Percentiles rank a stretch among this genome's conserved stretches.
phyloP scores from a whole-genome alignment of 805 yeast species.

The Starmerella vaccinii region DNA sequence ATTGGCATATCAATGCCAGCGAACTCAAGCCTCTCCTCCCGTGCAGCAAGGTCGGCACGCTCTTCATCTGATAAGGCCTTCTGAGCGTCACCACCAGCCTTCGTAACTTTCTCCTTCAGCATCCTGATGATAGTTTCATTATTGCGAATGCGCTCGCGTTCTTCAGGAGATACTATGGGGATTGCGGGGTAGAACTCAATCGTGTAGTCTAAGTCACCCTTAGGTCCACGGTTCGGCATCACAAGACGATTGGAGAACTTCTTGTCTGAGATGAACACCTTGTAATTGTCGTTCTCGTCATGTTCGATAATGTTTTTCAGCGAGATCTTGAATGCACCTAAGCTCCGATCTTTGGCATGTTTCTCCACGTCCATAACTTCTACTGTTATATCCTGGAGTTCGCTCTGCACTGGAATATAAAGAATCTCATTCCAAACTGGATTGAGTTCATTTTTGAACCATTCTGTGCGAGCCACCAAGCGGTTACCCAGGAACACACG shows the following conservation, averaged over 20 bases:
- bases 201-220: slow-evolving; percentile 66
- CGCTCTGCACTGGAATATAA: slow-evolving; percentile 72
- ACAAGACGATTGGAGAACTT: slow-evolving; percentile 54
- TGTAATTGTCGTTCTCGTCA: slow-evolving; percentile 49
- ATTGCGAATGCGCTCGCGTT: slow-evolving; percentile 35
- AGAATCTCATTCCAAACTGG: slow-evolving; percentile 81
- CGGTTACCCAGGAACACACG: slow-evolving; percentile 69
- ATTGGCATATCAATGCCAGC: slow-evolving; percentile 28
- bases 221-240: slow-evolving; percentile 64
- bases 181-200: slow-evolving; percentile 75
- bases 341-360: slow-evolving; percentile 67
- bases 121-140: slow-evolving; percentile 37
- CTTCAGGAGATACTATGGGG: slow-evolving; percentile 70
- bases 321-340: slow-evolving; percentile 71
- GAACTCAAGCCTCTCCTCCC: slow-evolving; percentile 26
- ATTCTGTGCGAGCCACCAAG: slow-evolving; percentile 65
- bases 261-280: slow-evolving; percentile 48
- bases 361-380: slow-evolving; percentile 90
- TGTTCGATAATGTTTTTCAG: slow-evolving; percentile 57
- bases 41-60: slow-evolving; percentile 28
- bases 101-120: slow-evolving; percentile 24
- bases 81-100: slow-evolving; percentile 13
- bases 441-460: slow-evolving; percentile 52
- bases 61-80: slow-evolving; percentile 26
- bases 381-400: slow-evolving; percentile 68